These are phyloP conservation scores for Zychaea mexicana DNA, from an alignment of 371 early-diverging fungal species.

Conservation along the genomic window DNA sequence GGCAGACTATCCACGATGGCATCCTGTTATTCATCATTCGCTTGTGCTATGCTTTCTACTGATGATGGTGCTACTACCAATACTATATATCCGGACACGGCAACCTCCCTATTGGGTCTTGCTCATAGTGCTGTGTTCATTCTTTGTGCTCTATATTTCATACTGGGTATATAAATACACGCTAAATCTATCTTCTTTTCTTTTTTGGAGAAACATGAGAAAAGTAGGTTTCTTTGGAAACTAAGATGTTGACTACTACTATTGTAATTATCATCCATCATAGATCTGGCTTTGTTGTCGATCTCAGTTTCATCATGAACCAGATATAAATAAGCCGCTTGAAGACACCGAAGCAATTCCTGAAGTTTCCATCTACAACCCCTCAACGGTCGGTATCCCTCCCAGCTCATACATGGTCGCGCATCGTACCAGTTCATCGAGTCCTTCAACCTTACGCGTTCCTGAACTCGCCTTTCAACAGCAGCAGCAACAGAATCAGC, in stretches of 20 bases:
- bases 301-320: neutral
- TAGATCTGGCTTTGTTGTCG: constrained; percentile 15
- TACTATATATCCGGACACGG: constrained; percentile 15
- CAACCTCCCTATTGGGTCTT: constrained; percentile 20
- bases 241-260: too few species aligned
- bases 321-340: neutral
- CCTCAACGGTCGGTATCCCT: constrained; percentile 21
- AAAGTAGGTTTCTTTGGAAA: too few species aligned
- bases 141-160: constrained; percentile 9
- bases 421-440: constrained; percentile 3
- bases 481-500: neutral
- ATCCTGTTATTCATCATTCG: constrained; percentile 18
- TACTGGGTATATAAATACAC: constrained; percentile 13
- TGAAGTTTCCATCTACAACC: constrained; percentile 3
- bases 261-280: too few species aligned
- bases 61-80: constrained; percentile 16
- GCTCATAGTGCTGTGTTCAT: constrained; percentile 9
- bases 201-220: neutral
- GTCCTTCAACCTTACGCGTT: constrained; percentile 1
- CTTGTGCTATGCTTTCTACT: constrained; percentile 19
- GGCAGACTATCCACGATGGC: constrained; percentile 6
- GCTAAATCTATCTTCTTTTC: neutral
- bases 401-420: constrained; percentile 11
- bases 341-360: neutral
- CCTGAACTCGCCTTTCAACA: neutral